A percentile compares a stretch with the other conserved stretches of the same genome.
Evolutionary conservation across 176 grass and related monocot species (phyloP).

Genomic region (Miscanthus lutarioriparius): DNA sequence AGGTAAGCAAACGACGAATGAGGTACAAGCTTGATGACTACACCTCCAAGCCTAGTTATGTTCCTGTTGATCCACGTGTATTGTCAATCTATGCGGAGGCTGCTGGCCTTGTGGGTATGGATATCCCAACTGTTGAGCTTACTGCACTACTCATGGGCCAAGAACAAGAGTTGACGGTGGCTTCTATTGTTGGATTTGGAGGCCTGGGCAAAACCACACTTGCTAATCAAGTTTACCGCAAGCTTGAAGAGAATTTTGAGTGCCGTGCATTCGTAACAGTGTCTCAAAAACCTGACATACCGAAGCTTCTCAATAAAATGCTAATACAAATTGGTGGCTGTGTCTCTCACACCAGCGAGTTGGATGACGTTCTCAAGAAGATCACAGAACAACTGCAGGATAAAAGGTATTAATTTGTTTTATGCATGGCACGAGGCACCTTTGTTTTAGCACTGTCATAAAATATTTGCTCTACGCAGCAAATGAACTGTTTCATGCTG

Average conservation of each 20-base stretch:
- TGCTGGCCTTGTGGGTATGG: conserved; percentile 3
- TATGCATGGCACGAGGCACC: not conserved
- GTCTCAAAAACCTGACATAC: conserved; percentile 4
- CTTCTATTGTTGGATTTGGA: not conserved
- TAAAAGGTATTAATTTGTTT: not conserved
- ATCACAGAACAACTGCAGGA: not conserved
- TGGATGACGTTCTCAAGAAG: not conserved
- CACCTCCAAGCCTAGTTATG: not conserved
- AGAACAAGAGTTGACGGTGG: not conserved
- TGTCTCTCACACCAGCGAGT: not conserved
- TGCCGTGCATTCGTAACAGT: not conserved
- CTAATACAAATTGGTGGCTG: not conserved
- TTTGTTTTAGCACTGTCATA: not conserved
- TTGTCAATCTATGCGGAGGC: not conserved
- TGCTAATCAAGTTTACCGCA: not conserved
- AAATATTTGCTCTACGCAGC: too few relatives aligned
- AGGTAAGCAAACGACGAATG: not conserved
- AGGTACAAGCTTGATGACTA: conserved; percentile 22
- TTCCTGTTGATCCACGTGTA: not conserved
- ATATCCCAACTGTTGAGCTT: not conserved
- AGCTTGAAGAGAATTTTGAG: not conserved
- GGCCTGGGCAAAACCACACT: conserved; percentile 16
- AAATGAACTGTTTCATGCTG: too few relatives aligned
- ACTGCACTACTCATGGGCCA: not conserved
- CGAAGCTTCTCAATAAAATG: not conserved